A percentile compares a stretch with the other conserved stretches of the same genome.
phyloP scores from a whole-genome alignment of 371 early-diverging fungal genomes.

The Syncephalastrum monosporum region DNA sequence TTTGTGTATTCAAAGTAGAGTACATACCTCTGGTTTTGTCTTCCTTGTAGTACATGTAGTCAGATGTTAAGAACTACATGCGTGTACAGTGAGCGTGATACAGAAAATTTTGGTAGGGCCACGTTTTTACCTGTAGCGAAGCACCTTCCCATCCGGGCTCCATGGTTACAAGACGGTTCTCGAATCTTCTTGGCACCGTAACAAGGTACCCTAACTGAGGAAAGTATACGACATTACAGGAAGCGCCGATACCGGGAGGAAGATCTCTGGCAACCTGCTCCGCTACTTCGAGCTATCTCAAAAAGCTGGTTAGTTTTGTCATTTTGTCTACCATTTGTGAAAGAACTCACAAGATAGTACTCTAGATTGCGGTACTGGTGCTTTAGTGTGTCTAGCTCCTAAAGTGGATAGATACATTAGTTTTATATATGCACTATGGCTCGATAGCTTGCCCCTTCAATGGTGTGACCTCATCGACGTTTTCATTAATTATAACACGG shows the following conservation, averaged over 20 bases:
- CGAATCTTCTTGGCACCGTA: constrained; percentile 56
- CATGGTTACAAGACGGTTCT: background rate
- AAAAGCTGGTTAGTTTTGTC: background rate
- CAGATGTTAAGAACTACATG: constrained; percentile 68
- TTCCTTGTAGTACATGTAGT: constrained; percentile 73
- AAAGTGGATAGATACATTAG: too few relatives aligned
- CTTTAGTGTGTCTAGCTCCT: constrained; percentile 63
- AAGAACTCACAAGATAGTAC: constrained; percentile 41
- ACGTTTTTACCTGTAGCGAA: constrained; percentile 18
- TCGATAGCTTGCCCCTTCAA: too few relatives aligned
- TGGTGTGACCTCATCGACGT: constrained; percentile 53
- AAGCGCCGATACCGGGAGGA: constrained; percentile 45
- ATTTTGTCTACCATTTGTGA: background rate
- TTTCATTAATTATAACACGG: constrained; percentile 57
- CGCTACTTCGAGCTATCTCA: constrained; percentile 57
- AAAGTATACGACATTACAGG: constrained; percentile 78
- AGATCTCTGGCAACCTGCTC: constrained; percentile 52
- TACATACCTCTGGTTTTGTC: constrained; percentile 58
- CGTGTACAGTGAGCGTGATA: background rate
- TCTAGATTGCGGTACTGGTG: constrained; percentile 58
- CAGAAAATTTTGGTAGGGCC: background rate
- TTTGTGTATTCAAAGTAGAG: background rate
- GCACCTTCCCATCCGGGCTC: too few relatives aligned
- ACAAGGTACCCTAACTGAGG: constrained; percentile 81
- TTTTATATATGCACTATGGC: too few relatives aligned